Evolutionary conservation across 78 protist species (phyloP).

Genomic region (Chrysochromulina parva): DNA sequence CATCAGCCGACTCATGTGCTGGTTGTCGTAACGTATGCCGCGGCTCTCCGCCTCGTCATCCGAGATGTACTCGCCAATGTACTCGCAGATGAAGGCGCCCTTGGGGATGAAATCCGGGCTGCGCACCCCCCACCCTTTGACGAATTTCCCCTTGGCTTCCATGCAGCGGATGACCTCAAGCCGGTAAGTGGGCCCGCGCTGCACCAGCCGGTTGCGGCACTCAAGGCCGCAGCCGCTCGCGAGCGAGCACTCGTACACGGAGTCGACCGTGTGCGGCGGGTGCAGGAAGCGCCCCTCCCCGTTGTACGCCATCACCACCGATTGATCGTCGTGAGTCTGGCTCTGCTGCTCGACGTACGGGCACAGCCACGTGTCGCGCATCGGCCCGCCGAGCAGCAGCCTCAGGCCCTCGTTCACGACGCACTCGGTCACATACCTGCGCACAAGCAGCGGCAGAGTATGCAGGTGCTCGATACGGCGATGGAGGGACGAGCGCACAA

Average conservation of each 20-base stretch:
- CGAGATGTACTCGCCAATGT: constrained; percentile 67
- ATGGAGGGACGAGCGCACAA: too few relatives aligned
- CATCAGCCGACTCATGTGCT: constrained; percentile 45
- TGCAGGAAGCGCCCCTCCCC: neutral
- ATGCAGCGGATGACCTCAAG: constrained; percentile 34
- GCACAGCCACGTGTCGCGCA: neutral
- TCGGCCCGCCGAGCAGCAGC: neutral
- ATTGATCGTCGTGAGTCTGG: neutral
- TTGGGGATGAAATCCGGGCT: constrained; percentile 35
- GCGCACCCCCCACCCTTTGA: constrained; percentile 70
- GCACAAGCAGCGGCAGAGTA: too few relatives aligned
- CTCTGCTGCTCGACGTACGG: neutral
- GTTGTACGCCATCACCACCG: neutral
- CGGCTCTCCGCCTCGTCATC: constrained; percentile 63
- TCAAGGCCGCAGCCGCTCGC: constrained; percentile 33
- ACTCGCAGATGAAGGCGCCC: constrained; percentile 65
- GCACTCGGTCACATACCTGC: neutral
- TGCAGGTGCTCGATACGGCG: too few relatives aligned
- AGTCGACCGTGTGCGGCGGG: neutral
- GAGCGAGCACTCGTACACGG: constrained; percentile 56
- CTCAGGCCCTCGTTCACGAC: neutral
- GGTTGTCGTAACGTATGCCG: constrained; percentile 59
- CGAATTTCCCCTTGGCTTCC: neutral
- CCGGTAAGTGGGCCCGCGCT: constrained; percentile 13
- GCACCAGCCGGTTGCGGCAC: constrained; percentile 58